A percentile compares a stretch with the other conserved stretches of the same genome.
Evolutionary conservation across 208 protist species (phyloP).

Genomic region (Polymyxa betae): DNA sequence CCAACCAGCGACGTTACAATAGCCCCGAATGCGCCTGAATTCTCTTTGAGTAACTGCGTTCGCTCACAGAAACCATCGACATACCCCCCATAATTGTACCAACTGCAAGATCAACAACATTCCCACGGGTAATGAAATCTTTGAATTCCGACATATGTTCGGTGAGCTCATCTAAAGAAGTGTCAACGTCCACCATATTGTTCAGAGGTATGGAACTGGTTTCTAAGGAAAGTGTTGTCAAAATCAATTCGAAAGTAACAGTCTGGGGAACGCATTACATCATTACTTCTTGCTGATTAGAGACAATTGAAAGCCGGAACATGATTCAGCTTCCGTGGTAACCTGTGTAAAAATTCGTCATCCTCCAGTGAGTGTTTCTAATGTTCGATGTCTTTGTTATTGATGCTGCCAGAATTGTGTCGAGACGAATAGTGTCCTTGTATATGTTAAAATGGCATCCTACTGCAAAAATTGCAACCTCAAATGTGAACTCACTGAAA

Average conservation of each 20-base stretch:
- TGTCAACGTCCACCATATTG: background rate
- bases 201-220: too few relatives aligned
- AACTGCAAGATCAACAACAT: slow-evolving; percentile 43
- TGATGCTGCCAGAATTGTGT: too few relatives aligned
- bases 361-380: too few relatives aligned
- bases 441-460: too few relatives aligned
- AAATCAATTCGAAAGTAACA: too few relatives aligned
- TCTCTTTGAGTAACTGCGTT: background rate
- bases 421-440: too few relatives aligned
- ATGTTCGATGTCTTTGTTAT: too few relatives aligned
- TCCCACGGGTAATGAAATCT: slow-evolving; percentile 25
- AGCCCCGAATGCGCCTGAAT: slow-evolving; percentile 24
- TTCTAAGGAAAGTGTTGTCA: too few relatives aligned
- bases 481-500: too few relatives aligned
- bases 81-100: slow-evolving; percentile 19
- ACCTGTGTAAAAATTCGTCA: background rate
- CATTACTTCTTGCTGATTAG: too few relatives aligned
- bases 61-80: background rate
- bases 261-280: too few relatives aligned
- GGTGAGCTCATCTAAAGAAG: background rate
- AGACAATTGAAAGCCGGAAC: background rate
- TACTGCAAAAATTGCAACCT: too few relatives aligned
- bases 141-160: background rate
- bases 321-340: background rate
- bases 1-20: slow-evolving; percentile 7